These are phyloP conservation scores for Pugionium cornutum DNA, from an alignment of 345 rosid species.

Conservation along the genomic window DNA sequence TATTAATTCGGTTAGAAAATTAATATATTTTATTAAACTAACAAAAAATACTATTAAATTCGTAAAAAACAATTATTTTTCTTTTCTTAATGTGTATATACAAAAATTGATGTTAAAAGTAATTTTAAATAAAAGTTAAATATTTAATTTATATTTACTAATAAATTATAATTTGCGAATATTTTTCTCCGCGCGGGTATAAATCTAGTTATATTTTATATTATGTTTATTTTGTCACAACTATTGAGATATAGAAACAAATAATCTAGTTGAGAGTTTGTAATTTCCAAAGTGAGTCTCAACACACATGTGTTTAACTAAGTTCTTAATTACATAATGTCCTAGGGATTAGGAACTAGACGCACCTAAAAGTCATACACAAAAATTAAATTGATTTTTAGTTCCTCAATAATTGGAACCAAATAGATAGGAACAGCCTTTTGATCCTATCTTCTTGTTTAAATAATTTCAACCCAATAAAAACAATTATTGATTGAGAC, in stretches of 20 bases:
- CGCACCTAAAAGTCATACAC: conserved; percentile 24
- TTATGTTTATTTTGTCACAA: conserved; percentile 1
- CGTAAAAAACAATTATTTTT: no score
- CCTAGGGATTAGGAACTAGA: conserved; percentile 36
- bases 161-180: no score
- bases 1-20: no score
- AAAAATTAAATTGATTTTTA: conserved; percentile 17
- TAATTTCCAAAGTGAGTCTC: conserved; percentile 16
- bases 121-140: no score
- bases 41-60: no score
- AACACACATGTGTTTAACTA: conserved; percentile 12
- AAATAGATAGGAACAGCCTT: conserved; percentile 40
- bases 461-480: conserved; percentile 26
- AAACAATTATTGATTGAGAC: conserved; percentile 26
- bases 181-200: no score
- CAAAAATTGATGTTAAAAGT: no score
- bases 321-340: conserved; percentile 15
- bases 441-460: conserved; percentile 40
- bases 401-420: conserved; percentile 45
- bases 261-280: background rate
- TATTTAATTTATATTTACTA: no score
- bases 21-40: no score
- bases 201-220: no score
- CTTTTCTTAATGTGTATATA: no score
- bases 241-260: background rate